These are phyloP conservation scores for Crotalaria pallida DNA, from an alignment of 306 rosid species.

Conservation along the genomic window DNA sequence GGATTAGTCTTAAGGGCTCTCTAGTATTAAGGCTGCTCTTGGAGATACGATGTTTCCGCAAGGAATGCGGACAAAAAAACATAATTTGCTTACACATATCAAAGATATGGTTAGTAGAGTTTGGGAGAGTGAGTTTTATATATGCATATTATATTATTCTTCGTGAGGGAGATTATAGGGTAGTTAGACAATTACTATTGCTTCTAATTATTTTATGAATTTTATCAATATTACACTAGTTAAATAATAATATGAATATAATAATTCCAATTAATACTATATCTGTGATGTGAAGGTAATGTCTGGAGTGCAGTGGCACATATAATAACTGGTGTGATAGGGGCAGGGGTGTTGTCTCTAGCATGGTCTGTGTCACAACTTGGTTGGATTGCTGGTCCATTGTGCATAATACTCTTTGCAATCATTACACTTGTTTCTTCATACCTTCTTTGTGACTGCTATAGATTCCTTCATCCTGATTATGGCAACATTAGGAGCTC, in stretches of 20 bases:
- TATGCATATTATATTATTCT: too few species aligned
- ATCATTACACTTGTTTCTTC: constrained; percentile 36
- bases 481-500: constrained; percentile 25
- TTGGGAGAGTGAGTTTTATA: too few species aligned
- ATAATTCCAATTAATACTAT: not conserved
- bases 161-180: too few species aligned
- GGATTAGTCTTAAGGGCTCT: too few species aligned
- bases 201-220: not conserved
- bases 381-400: constrained; percentile 74
- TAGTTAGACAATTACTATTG: not conserved
- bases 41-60: too few species aligned
- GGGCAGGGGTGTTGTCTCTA: constrained; percentile 75
- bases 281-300: constrained; percentile 28
- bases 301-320: constrained; percentile 53
- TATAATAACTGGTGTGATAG: constrained; percentile 72
- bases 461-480: constrained; percentile 43
- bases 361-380: constrained; percentile 78
- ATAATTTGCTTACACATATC: not conserved
- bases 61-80: too few species aligned
- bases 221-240: not conserved
- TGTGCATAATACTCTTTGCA: constrained; percentile 43
- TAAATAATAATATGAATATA: not conserved
- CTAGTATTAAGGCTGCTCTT: too few species aligned
- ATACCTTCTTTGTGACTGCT: constrained; percentile 47
- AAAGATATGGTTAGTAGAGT: too few species aligned